A percentile compares a stretch with the other conserved stretches of the same genome.
phyloP scores from a whole-genome alignment of 2,329 filamentous ascomycete species.

The Colletotrichum filicis region DNA sequence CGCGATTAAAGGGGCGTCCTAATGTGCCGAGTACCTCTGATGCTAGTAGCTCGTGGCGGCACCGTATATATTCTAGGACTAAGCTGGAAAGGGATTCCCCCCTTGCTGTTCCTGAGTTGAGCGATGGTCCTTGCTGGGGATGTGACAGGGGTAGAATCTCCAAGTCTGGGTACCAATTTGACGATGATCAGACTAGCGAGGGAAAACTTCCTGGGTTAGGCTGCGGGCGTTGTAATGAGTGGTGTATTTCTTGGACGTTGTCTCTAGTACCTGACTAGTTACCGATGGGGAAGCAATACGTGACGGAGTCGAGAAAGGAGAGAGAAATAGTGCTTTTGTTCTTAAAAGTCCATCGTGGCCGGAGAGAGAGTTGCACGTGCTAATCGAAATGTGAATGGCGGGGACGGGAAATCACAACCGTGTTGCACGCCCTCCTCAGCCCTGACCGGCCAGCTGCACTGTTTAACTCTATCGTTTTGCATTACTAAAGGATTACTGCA shows the following conservation, averaged over 20 bases:
- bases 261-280: conserved; percentile 17
- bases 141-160: conserved; percentile 22
- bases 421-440: neutral
- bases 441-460: neutral
- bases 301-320: neutral
- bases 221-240: conserved; percentile 10
- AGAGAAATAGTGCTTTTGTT: neutral
- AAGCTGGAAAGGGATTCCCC: neutral
- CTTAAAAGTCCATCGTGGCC: neutral
- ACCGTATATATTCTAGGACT: neutral
- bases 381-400: neutral
- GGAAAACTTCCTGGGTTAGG: conserved; percentile 13
- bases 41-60: conserved; percentile 10
- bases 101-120: conserved; percentile 23
- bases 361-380: neutral
- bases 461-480: too few relatives aligned
- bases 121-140: conserved; percentile 22
- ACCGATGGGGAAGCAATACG: neutral
- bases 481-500: too few relatives aligned
- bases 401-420: neutral
- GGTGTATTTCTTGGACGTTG: conserved; percentile 6
- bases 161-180: conserved; percentile 33
- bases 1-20: conserved; percentile 16
- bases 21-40: conserved; percentile 25
- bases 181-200: conserved; percentile 25